A percentile compares a stretch with the other conserved stretches of the same genome.
Conservation (phyloP, 345 rosid genomes). For the Populus alba region DNA sequence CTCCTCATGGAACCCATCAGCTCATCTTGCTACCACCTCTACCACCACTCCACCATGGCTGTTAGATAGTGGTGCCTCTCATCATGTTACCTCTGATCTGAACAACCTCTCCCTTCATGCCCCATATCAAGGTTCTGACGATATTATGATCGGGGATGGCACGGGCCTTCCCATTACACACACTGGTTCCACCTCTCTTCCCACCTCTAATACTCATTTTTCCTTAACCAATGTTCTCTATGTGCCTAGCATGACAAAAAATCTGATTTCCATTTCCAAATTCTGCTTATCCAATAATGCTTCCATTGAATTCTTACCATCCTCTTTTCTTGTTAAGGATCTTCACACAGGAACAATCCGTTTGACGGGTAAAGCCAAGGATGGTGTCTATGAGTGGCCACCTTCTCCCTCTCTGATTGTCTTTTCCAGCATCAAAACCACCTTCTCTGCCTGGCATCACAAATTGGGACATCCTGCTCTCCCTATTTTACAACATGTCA, state of each 20-base stretch:
- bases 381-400: neutral
- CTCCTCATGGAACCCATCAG: too few relatives aligned
- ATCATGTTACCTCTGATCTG: neutral
- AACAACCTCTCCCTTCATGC: neutral
- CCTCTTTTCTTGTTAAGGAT: neutral
- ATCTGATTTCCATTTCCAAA: too few relatives aligned
- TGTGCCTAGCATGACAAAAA: too few relatives aligned
- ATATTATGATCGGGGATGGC: neutral
- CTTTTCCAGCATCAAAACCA: too few relatives aligned
- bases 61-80: neutral
- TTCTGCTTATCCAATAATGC: too few relatives aligned
- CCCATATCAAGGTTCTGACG: neutral
- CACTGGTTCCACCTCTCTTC: neutral
- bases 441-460: too few relatives aligned
- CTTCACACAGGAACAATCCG: neutral
- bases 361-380: neutral
- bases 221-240: neutral
- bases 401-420: accelerated
- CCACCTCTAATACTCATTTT: neutral
- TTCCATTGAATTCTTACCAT: too few relatives aligned
- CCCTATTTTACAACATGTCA: too few relatives aligned
- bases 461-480: too few relatives aligned
- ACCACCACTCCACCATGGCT: neutral
- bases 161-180: neutral
- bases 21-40: too few relatives aligned